phyloP scores from a whole-genome alignment of 306 rosid genomes.

The Quillaja saponaria region DNA sequence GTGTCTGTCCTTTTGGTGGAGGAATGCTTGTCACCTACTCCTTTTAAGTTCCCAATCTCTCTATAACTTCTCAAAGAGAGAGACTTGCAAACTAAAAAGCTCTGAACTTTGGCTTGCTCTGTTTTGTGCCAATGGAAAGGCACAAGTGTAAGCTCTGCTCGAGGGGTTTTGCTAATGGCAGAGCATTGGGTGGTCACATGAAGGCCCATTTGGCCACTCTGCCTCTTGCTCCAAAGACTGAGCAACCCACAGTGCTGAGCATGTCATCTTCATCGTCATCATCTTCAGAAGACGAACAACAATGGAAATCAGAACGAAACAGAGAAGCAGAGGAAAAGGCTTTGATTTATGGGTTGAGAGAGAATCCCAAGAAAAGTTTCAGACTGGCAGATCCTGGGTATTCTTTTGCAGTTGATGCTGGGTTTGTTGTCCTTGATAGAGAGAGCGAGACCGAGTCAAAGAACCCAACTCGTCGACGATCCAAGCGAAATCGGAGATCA shows the following conservation, averaged over 20 bases:
- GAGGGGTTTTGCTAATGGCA: constrained; percentile 61
- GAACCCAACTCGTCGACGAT: constrained; percentile 69
- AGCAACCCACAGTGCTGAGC: constrained; percentile 15
- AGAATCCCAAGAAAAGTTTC: constrained; percentile 58
- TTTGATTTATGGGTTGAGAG: constrained; percentile 54
- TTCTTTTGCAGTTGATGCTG: constrained; percentile 41
- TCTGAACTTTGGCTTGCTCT: constrained; percentile 26
- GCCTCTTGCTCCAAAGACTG: constrained; percentile 61
- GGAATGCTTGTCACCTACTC: constrained; percentile 98
- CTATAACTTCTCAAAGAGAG: constrained; percentile 33
- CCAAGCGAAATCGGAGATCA: constrained; percentile 49
- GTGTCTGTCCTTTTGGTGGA: constrained; percentile 74
- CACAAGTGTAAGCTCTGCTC: constrained; percentile 88
- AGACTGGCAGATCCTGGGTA: constrained; percentile 64
- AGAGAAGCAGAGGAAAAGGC: constrained; percentile 39
- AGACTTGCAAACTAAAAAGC: constrained; percentile 7
- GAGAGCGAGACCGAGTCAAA: constrained; percentile 82
- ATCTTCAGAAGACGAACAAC: constrained; percentile 35
- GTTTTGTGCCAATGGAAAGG: constrained; percentile 52
- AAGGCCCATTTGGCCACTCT: constrained; percentile 68
- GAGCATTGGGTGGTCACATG: constrained; percentile 92
- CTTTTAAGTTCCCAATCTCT: constrained; percentile 56
- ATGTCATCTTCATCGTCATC: constrained; percentile 37
- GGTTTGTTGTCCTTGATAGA: constrained; percentile 61
- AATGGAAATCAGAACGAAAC: background rate